Percentiles rank a stretch among this genome's conserved stretches.
phyloP scores from a whole-genome alignment of 371 early-diverging fungal species.

The Synchytrium microbalum region DNA sequence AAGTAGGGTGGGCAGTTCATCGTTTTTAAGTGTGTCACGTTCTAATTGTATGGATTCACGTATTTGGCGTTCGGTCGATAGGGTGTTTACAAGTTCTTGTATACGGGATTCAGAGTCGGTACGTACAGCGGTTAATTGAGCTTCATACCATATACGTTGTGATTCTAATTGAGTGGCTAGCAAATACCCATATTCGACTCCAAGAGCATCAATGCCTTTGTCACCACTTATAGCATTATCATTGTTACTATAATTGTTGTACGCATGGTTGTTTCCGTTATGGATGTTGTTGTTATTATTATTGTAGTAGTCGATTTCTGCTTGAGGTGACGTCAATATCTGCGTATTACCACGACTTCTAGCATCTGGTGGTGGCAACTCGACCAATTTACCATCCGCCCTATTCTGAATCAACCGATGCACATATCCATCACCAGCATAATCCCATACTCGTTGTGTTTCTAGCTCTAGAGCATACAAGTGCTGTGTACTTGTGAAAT shows the following conservation, averaged over 20 bases:
- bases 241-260: slow-evolving; percentile 8
- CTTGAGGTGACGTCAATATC: slow-evolving; percentile 7
- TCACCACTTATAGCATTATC: slow-evolving; percentile 28
- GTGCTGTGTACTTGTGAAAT: slow-evolving; percentile 72
- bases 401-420: slow-evolving; percentile 85
- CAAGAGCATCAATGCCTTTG: slow-evolving; percentile 60
- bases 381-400: slow-evolving; percentile 84
- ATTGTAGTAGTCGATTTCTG: background rate
- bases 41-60: background rate
- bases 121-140: slow-evolving; percentile 42
- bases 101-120: slow-evolving; percentile 2
- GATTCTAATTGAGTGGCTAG: slow-evolving; percentile 76
- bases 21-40: slow-evolving; percentile 6
- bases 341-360: slow-evolving; percentile 5
- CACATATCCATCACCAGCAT: slow-evolving; percentile 89
- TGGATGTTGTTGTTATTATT: no score
- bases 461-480: slow-evolving; percentile 84
- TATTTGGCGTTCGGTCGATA: background rate
- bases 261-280: background rate
- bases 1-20: slow-evolving; percentile 1
- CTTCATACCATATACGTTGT: slow-evolving; percentile 76
- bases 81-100: background rate
- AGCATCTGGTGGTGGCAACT: slow-evolving; percentile 56
- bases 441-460: slow-evolving; percentile 95
- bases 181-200: slow-evolving; percentile 66